Percentiles rank a stretch among this genome's conserved stretches.
These are phyloP conservation scores for Neurospora sp. DNA, from an alignment of 495 filamentous ascomycete genomes.

Conservation along the genomic window DNA sequence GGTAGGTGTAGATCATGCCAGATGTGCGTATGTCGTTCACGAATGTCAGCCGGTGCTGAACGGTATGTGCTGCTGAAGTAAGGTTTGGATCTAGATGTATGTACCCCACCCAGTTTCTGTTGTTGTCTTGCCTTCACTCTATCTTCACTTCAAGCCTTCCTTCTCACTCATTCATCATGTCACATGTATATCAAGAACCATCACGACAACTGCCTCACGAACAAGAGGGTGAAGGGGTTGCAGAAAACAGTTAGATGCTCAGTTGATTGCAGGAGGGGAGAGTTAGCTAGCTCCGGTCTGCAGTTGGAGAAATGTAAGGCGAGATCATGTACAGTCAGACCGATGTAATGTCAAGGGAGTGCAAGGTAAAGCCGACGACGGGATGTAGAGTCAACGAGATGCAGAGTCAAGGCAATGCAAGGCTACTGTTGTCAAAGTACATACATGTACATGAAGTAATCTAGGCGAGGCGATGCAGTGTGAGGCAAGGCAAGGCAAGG, in stretches of 20 bases:
- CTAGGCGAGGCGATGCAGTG: background rate
- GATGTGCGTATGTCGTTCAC: no score
- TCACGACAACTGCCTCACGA: background rate
- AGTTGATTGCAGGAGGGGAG: background rate
- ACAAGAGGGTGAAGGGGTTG: background rate
- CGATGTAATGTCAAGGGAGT: background rate
- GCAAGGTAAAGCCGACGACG: background rate
- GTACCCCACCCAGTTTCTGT: background rate
- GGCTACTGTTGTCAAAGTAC: background rate
- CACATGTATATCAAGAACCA: no score
- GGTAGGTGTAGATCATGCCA: background rate
- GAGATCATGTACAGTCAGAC: background rate
- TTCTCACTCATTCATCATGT: no score
- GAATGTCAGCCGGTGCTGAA: no score
- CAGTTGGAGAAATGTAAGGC: background rate
- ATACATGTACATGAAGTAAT: background rate
- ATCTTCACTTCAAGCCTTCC: background rate
- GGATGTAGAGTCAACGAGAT: background rate
- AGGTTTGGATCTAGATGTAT: background rate
- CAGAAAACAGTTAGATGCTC: background rate
- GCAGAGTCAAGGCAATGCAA: background rate
- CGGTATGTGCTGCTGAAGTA: background rate
- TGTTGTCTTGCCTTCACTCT: background rate
- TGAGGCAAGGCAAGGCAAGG: background rate
- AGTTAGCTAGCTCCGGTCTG: background rate